Percentiles rank a stretch among this genome's conserved stretches.
phyloP scores from a whole-genome alignment of 306 rosid species.

The Quercus alba region DNA sequence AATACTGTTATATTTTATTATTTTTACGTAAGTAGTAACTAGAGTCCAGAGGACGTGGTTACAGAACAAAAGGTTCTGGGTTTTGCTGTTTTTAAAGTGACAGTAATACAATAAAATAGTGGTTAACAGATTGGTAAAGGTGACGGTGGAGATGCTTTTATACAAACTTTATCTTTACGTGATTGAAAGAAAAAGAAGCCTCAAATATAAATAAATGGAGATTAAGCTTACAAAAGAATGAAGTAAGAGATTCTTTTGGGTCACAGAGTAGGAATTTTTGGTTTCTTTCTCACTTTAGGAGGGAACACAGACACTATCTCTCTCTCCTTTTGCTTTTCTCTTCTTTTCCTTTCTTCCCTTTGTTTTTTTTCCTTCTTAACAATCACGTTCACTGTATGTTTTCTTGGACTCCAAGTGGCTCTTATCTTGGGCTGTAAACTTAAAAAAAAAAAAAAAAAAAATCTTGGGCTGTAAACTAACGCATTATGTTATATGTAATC shows the following conservation, averaged over 20 bases:
- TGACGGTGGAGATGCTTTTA: conserved; percentile 55
- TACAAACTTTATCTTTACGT: conserved; percentile 69
- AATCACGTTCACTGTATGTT: neutral
- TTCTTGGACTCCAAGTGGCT: conserved; percentile 43
- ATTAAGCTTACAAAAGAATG: conserved; percentile 34
- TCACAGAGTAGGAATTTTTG: conserved; percentile 25
- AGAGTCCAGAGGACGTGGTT: neutral
- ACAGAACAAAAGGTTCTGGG: neutral
- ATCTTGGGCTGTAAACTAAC: conserved; percentile 36
- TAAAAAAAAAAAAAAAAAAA: neutral
- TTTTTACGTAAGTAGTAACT: neutral
- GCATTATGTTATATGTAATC: conserved; percentile 7
- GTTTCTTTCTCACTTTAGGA: conserved; percentile 48
- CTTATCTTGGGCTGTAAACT: conserved; percentile 36
- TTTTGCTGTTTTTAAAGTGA: neutral
- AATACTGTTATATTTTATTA: too few relatives aligned
- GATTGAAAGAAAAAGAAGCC: conserved; percentile 51
- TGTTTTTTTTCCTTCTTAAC: neutral
- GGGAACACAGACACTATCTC: conserved; percentile 21
- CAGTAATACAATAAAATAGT: too few relatives aligned
- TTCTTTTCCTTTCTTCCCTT: conserved; percentile 5
- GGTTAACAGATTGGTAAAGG: conserved; percentile 40
- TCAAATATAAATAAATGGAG: conserved; percentile 29
- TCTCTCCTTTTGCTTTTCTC: conserved; percentile 38
- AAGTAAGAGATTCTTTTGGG: conserved; percentile 46